phyloP scores from a whole-genome alignment of 345 rosid genomes.

The Citrus reticulata region DNA sequence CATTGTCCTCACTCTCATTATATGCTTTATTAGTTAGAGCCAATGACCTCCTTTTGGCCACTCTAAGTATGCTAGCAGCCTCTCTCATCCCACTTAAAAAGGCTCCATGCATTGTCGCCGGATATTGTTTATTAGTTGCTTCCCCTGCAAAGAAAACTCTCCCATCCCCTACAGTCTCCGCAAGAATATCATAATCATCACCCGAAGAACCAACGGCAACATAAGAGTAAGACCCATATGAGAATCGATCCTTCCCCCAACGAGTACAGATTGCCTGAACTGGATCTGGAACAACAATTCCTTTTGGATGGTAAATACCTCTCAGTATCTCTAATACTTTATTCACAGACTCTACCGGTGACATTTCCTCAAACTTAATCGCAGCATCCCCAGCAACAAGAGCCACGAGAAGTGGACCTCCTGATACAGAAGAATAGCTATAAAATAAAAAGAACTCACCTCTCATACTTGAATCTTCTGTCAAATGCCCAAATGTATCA shows the following conservation, averaged over 20 bases:
- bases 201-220: constrained; percentile 93
- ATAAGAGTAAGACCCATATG: constrained; percentile 85
- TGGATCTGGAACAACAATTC: constrained; percentile 94
- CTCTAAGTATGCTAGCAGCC: constrained; percentile 81
- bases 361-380: constrained; percentile 67
- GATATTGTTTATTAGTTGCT: constrained; percentile 93
- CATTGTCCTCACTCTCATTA: constrained; percentile 25
- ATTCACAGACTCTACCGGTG: constrained; percentile 83
- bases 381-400: constrained; percentile 97
- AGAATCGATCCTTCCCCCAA: constrained; percentile 86
- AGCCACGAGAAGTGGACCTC: constrained; percentile 89
- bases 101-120: constrained; percentile 99
- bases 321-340: constrained; percentile 68
- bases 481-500: constrained; percentile 87
- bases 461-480: constrained; percentile 70
- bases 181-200: constrained; percentile 91
- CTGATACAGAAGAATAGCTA: constrained; percentile 86
- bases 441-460: constrained; percentile 95
- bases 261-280: constrained; percentile 89
- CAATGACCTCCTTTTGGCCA: constrained; percentile 57
- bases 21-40: constrained; percentile 22
- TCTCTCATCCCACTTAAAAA: constrained; percentile 98
- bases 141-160: constrained; percentile 97
- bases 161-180: constrained; percentile 89
- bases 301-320: constrained; percentile 82